Base-by-base conservation (phyloP, 129 eudicot genomes). In the Tanacetum coccineum region DNA sequence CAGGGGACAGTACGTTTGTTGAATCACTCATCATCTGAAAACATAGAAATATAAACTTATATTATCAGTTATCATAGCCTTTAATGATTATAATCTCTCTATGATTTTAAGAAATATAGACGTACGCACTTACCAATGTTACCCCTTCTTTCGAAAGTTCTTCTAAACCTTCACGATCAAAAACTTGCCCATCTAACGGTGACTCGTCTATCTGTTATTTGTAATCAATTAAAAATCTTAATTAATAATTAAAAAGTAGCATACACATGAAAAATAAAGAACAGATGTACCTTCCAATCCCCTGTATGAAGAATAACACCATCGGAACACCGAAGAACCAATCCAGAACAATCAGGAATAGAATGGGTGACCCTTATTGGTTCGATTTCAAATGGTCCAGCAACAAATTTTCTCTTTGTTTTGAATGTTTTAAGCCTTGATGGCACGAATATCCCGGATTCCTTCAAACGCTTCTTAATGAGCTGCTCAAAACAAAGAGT, bases 21-120 rank as follows among this genome's bases (percentile, higher is more conserved):
- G 99, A 93, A 65, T 93, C 99, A 59, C 99, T 93, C 99, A 93
- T 89, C 99, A 93, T 93, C 99, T 93, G 72, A 59, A 76, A 68
- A 56, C 14, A 70, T 19, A 57, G 18, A 67, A 30, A 20, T 48
- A 13, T 15, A 62, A 48, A 19, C 3, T 15, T 19, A 22, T 55
- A 36, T 36, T 36, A 36, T 36, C 42, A 36, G 42, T 36, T 36
- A 36, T 36, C 42, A 36, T 36, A 36, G 42, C 42, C 42, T 36
- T 2, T 7, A 36, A 7, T 36, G 42, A 36, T 7, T 36, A 9
- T 36, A 36, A 36, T 36, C 42, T 9, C 10, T 9, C 42, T 36
- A 7, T 6, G 42, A 7, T 7, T 0, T 36, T 7, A 36, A 36
- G 10, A 36, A 36, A 36, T 36, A 36, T 36, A 36, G 42, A 4